Evolutionary conservation across 148 eudicot genomes (phyloP).

Genomic region (Dysphania ambrosioides): DNA sequence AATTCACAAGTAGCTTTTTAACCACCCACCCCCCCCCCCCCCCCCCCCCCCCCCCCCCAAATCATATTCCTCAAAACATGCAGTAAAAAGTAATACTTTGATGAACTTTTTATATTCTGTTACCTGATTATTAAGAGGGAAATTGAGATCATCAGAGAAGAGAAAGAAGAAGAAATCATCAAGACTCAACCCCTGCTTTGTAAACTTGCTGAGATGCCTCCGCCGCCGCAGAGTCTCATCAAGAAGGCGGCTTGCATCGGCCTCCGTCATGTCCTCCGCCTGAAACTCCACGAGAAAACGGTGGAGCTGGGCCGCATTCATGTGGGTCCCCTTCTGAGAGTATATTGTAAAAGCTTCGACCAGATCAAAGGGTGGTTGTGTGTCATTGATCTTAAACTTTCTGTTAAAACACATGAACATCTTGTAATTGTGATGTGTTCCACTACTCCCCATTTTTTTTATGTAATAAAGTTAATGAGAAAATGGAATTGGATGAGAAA

Average conservation of each 20-base stretch:
- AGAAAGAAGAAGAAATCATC: conserved; percentile 72
- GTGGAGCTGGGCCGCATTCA: conserved; percentile 49
- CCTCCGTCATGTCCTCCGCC: conserved; percentile 41
- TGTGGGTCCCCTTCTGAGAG: conserved; percentile 29
- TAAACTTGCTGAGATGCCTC: conserved; percentile 30
- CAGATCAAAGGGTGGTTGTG: conserved; percentile 71
- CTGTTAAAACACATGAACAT: conserved; percentile 73
- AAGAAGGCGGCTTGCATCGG: conserved; percentile 35
- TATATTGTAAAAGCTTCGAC: conserved; percentile 48
- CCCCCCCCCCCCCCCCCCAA: too few species aligned
- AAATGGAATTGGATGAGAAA: not conserved
- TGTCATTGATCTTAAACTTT: conserved; percentile 65
- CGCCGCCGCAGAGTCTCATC: conserved; percentile 34
- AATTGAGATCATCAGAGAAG: conserved; percentile 62
- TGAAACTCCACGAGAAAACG: conserved; percentile 63
- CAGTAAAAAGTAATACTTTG: too few species aligned
- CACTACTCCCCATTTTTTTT: conserved; percentile 16
- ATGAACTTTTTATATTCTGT: too few species aligned
- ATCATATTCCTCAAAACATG: too few species aligned
- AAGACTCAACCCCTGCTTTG: conserved; percentile 36
- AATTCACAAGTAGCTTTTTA: too few species aligned
- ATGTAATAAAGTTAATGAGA: too few species aligned
- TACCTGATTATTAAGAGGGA: conserved; percentile 57
- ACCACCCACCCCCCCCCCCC: too few species aligned
- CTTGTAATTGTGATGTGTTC: conserved; percentile 48